Conservation (phyloP, 2,329 filamentous ascomycete species). For the Chrysosporium keratinophilum region DNA sequence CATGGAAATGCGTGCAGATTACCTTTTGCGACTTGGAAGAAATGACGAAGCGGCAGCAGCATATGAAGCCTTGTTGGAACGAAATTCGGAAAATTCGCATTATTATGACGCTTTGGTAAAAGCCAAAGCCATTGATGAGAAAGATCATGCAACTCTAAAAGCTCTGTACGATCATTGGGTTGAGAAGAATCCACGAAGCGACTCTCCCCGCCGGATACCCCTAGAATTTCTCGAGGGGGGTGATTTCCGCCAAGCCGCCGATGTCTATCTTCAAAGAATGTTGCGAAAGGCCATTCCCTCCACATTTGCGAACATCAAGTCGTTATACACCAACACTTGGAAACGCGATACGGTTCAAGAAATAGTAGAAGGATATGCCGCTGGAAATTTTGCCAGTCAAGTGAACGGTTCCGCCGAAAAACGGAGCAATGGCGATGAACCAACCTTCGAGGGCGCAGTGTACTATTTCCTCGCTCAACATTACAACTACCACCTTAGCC, state of each 20-base stretch:
- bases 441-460: conserved; percentile 61
- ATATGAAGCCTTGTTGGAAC: conserved; percentile 68
- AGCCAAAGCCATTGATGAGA: conserved; percentile 52
- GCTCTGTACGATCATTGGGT: conserved; percentile 75
- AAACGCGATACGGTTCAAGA: conserved; percentile 70
- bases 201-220: conserved; percentile 76
- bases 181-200: conserved; percentile 67
- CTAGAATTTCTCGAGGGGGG: conserved; percentile 80
- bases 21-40: conserved; percentile 64
- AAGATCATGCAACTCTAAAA: conserved; percentile 55
- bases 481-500: conserved; percentile 84
- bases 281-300: conserved; percentile 88
- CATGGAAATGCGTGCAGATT: conserved; percentile 76
- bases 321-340: conserved; percentile 65
- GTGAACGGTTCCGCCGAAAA: conserved; percentile 42
- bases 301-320: conserved; percentile 92
- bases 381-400: conserved; percentile 41
- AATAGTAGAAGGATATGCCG: conserved; percentile 68
- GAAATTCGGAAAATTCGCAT: conserved; percentile 75
- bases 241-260: conserved; percentile 66
- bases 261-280: conserved; percentile 71
- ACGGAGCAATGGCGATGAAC: conserved; percentile 42
- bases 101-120: conserved; percentile 75
- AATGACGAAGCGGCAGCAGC: conserved; percentile 72
- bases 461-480: conserved; percentile 94